Base-by-base conservation (phyloP, 768 basidiomycete species). In the Mycena amicta region DNA sequence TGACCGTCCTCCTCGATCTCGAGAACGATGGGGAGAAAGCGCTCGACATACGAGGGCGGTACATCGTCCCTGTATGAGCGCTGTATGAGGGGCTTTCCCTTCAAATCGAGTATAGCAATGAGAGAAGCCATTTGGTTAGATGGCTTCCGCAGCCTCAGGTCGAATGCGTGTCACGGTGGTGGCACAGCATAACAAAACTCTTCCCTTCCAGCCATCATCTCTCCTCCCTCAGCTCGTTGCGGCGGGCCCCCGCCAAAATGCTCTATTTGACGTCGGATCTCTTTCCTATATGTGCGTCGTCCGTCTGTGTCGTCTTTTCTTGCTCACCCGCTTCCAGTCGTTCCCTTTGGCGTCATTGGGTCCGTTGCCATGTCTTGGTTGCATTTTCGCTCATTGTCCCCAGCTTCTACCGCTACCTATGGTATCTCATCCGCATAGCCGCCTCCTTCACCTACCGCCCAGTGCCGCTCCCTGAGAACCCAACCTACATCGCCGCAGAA, bases 1-100 rank as follows among this genome's bases (percentile, higher is more conserved):
- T 94, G 89, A 31, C 93, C 93, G 57, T 99, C 97, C 77, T 99
- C 96, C 74, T 99, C 96, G 70, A 97, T 88, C 27, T 99, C 96
- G 31, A 98, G 85, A 25, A 98, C 77, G 27, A 97, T 83, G 0
- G 96, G 96, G 31, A 98, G 81, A 72, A 99, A 98, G 46, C 92
- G 86, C 70, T 98, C 97, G 64, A 99, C 87, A 59, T 89, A 90
- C 1, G 93, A 87, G 0, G 92, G 68, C 0, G 93, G 86, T 0
- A 99, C 93, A 77, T 99, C 97, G 74, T 98, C 97, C 56, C 94
- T 85, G 76, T 98, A 99, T 0, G 94, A 91, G 5, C 96, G 84
- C 71, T 98, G 96, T 61, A 99, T 99, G 45, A 98, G 82, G 6
- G 96, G 93, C 66, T 99, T 99, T 70, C 96, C 96, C 78, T 98